These are phyloP conservation scores for Gloeopeniophorella convolvens DNA, from an alignment of 768 basidiomycete genomes.

Conservation along the genomic window DNA sequence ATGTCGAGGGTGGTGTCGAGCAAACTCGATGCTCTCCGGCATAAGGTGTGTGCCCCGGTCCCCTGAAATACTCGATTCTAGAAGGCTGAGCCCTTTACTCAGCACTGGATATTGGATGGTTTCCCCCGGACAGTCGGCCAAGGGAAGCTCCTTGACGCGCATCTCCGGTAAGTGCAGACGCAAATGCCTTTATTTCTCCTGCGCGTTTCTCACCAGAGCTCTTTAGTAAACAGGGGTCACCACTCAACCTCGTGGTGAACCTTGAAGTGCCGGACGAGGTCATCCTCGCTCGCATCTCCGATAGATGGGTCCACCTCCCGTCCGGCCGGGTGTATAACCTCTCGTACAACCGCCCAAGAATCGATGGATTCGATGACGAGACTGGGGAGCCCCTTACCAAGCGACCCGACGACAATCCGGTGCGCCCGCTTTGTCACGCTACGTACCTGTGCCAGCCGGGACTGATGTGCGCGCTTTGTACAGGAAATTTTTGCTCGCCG, in stretches of 20 bases:
- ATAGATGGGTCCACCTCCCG: slow-evolving; percentile 83
- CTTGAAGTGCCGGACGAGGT: slow-evolving; percentile 84
- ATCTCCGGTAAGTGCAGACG: slow-evolving; percentile 51
- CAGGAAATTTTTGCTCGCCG: slow-evolving; percentile 78
- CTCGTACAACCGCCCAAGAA: slow-evolving; percentile 79
- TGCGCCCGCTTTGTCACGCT: slow-evolving; percentile 38
- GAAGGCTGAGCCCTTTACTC: slow-evolving; percentile 4
- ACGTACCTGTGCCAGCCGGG: slow-evolving; percentile 5
- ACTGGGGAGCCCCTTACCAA: slow-evolving; percentile 87
- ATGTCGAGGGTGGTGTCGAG: slow-evolving; percentile 71
- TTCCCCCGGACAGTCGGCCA: slow-evolving; percentile 89
- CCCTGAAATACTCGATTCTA: neutral
- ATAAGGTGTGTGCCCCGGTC: slow-evolving; percentile 44
- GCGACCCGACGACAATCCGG: slow-evolving; percentile 85
- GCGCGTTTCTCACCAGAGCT: neutral
- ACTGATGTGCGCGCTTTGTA: neutral
- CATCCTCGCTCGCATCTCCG: slow-evolving; percentile 80
- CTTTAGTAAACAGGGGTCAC: slow-evolving; percentile 50
- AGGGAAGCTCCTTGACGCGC: slow-evolving; percentile 67
- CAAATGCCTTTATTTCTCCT: neutral
- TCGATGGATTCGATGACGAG: slow-evolving; percentile 73
- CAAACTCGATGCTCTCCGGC: slow-evolving; percentile 58
- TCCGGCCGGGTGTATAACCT: slow-evolving; percentile 89
- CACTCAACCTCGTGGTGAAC: slow-evolving; percentile 78
- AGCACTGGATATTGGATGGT: slow-evolving; percentile 93